Conservation (phyloP, 73 alveolate genomes). For the Tetrahymena malaccensis region DNA sequence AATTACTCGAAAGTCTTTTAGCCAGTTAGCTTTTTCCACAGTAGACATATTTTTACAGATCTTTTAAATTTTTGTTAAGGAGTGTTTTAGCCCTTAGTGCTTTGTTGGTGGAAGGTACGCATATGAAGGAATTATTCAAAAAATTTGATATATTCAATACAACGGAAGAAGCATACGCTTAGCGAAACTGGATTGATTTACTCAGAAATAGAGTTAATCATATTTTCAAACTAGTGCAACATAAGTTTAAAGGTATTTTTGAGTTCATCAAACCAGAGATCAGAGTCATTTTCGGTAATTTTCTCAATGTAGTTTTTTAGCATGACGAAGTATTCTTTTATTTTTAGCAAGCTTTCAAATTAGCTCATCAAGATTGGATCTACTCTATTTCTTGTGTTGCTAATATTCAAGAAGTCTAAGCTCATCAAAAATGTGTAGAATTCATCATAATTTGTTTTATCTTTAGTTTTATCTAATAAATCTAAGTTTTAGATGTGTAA, state of each 20-base stretch:
- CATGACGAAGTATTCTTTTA: not conserved
- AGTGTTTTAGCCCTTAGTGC: not conserved
- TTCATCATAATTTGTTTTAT: not conserved
- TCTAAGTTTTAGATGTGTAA: not conserved
- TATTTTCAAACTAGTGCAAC: not conserved
- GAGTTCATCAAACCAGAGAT: not conserved
- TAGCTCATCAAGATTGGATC: not conserved
- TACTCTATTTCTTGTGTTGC: not conserved
- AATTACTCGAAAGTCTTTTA: not conserved
- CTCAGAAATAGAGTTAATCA: not conserved
- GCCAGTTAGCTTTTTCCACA: not conserved
- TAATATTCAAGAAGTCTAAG: not conserved
- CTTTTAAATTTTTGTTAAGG: not conserved
- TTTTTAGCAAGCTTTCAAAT: not conserved
- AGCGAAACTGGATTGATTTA: not conserved
- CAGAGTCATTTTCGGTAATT: not conserved
- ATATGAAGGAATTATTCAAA: not conserved
- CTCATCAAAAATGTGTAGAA: not conserved
- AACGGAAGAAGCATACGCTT: not conserved
- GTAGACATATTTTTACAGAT: not conserved
- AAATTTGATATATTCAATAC: not conserved
- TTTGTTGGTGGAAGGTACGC: not conserved
- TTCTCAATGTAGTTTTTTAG: not conserved
- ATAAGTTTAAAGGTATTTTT: not conserved
- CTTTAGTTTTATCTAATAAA: not conserved